Base-by-base conservation (phyloP, 1,284 basidiomycete species). In the Chalciporus sp. region DNA sequence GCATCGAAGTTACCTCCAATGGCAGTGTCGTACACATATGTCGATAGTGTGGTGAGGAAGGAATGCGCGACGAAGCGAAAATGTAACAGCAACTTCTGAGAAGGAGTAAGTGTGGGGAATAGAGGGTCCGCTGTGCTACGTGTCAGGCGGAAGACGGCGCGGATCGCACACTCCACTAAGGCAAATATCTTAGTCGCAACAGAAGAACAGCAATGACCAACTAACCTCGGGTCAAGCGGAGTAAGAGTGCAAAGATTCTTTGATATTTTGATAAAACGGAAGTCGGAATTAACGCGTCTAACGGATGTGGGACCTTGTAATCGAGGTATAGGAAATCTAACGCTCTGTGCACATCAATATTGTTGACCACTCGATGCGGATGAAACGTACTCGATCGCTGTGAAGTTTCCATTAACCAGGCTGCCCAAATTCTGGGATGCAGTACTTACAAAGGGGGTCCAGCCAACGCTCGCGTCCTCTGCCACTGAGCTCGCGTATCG, bases 261-360 rank as follows among this genome's bases (percentile, higher is more conserved):
- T 94, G 90, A 65, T 94, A 95, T 68, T 94, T 94, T n/a, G 82
- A 85, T 35, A 94, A 72, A 35, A 90, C 79, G 1, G 81, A 76
- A 0, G 79, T 73, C 0, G 90, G 84, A 31, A 95, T 85, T 8
- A 95, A 67, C 9, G 85, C 76, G 44, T 85, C 81, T 37, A 95
- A 73, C 0, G 90, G 82, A 20, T 78, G 76, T 1, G 92, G 90
- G 12, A 91, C 85, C 59, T 87, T 88, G 70, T 95, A 95, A 57
- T 92, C 85, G 74, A 95, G 84, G 65, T 91, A 92, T 16, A 95
- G 71, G 62, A 94, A 95, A 70, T 95, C 93, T 39, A 95, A 71
- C 8, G 93, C 91, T 70, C 90, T 89, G 54, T 49, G 58, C 29
- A 56, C 28, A 23, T 53, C n/a, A 61, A 31, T 69, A 84, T 51